Percentiles rank a stretch among this genome's conserved stretches.
Conservation (phyloP, 2,329 filamentous ascomycete genomes). For the Byssothecium circinans region DNA sequence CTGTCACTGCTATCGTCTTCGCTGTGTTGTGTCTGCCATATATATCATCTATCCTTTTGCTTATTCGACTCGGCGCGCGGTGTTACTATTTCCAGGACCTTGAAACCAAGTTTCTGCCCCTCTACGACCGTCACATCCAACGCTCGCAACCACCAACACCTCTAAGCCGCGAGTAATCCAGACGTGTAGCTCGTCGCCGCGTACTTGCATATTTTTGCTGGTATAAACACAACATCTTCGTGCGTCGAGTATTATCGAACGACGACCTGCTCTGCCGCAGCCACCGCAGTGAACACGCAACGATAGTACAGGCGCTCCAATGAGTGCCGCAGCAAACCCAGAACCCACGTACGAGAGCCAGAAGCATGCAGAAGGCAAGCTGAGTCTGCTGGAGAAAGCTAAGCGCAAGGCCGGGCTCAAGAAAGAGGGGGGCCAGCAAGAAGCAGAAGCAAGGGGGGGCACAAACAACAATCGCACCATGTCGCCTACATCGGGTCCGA, state of each 20-base stretch:
- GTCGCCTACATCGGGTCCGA: slow-evolving; percentile 23
- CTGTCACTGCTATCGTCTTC: neutral
- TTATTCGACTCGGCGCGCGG: neutral
- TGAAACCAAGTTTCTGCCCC: neutral
- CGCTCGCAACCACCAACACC: neutral
- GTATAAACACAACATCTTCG: neutral
- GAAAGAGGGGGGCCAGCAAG: slow-evolving; percentile 31
- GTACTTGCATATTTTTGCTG: too few species aligned
- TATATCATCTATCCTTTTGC: neutral
- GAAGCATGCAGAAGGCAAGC: slow-evolving; percentile 22
- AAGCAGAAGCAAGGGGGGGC: slow-evolving; percentile 5
- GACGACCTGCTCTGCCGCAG: neutral
- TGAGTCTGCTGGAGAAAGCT: slow-evolving; percentile 33
- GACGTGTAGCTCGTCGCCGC: too few species aligned
- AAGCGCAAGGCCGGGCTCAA: slow-evolving; percentile 42
- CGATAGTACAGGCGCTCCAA: slow-evolving; percentile 9
- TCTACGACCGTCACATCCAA: neutral
- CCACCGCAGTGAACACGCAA: neutral
- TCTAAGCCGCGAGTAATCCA: too few species aligned
- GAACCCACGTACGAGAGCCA: slow-evolving; percentile 21
- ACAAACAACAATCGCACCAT: slow-evolving; percentile 15
- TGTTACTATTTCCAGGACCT: too few species aligned
- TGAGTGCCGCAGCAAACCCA: slow-evolving; percentile 25
- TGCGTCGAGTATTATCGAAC: neutral
- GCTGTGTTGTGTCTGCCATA: neutral